Percentiles rank a stretch among this genome's conserved stretches.
Evolutionary conservation across 768 basidiomycete genomes (phyloP).

Genomic region (Trametopsis cervina): DNA sequence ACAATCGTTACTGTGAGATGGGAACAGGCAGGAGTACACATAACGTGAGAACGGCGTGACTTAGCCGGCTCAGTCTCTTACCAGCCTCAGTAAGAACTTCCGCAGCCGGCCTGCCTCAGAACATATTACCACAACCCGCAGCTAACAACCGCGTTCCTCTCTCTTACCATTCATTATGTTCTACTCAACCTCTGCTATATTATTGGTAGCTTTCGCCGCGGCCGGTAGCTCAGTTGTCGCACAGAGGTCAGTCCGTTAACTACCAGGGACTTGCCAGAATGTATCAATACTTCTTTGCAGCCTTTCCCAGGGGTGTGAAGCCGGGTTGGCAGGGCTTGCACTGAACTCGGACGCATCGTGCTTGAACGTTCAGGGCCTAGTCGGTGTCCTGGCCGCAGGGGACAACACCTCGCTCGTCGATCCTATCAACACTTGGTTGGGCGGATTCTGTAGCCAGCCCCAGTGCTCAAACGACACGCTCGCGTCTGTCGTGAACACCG

Average conservation of each 20-base stretch:
- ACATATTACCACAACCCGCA: too few relatives aligned
- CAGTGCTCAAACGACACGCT: constrained; percentile 58
- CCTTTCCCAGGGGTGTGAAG: constrained; percentile 43
- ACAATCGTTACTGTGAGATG: too few relatives aligned
- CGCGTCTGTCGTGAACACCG: constrained; percentile 42
- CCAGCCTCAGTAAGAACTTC: too few relatives aligned
- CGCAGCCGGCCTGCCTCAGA: too few relatives aligned
- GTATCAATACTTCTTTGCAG: constrained; percentile 11
- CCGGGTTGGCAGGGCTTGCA: constrained; percentile 39
- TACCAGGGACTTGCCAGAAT: not conserved
- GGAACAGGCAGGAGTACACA: too few relatives aligned
- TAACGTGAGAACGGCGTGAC: too few relatives aligned
- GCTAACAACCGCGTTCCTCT: too few relatives aligned
- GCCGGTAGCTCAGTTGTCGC: not conserved
- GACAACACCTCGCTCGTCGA: constrained; percentile 35
- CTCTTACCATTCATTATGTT: not conserved
- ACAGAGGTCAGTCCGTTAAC: not conserved
- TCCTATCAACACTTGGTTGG: constrained; percentile 55
- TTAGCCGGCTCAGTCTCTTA: too few relatives aligned
- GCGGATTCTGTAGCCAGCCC: constrained; percentile 41
- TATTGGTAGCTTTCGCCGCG: not conserved
- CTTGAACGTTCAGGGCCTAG: constrained; percentile 40
- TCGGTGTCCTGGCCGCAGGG: constrained; percentile 30
- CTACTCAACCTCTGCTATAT: not conserved
- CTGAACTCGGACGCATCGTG: constrained; percentile 39